Evolutionary conservation across 306 rosid species (phyloP).

Genomic region (Amphicarpaea edgeworthii): DNA sequence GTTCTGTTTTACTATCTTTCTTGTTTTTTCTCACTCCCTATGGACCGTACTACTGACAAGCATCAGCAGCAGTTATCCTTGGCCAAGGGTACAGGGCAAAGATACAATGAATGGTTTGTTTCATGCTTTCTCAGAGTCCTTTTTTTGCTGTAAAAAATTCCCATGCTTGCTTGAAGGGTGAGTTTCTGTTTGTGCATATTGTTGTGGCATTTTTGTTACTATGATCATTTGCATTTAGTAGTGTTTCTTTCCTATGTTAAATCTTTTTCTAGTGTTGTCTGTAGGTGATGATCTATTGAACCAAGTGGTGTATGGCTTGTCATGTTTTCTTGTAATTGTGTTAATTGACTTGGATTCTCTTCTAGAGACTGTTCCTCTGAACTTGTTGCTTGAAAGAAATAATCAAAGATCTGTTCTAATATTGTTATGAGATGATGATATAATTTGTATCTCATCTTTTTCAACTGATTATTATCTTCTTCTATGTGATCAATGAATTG

Average conservation of each 20-base stretch:
- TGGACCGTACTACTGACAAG: slow-evolving; percentile 80
- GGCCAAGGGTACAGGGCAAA: slow-evolving; percentile 75
- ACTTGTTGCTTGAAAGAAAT: slow-evolving; percentile 34
- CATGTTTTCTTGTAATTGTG: slow-evolving; percentile 18
- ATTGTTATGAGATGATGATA: slow-evolving; percentile 2
- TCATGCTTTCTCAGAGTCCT: slow-evolving; percentile 24
- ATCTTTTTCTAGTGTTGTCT: background rate
- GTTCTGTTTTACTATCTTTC: slow-evolving; percentile 44
- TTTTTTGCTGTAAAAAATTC: slow-evolving; percentile 19
- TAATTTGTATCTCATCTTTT: slow-evolving; percentile 1
- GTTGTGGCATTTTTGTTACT: slow-evolving; percentile 8
- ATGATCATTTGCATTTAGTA: slow-evolving; percentile 12
- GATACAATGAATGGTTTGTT: slow-evolving; percentile 93
- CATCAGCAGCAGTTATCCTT: slow-evolving; percentile 76
- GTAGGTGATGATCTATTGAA: slow-evolving; percentile 28
- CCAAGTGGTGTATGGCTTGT: background rate
- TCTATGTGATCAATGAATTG: slow-evolving; percentile 22
- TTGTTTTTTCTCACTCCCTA: slow-evolving; percentile 49
- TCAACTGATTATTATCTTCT: slow-evolving; percentile 33
- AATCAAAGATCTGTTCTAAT: slow-evolving; percentile 36
- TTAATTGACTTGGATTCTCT: slow-evolving; percentile 36
- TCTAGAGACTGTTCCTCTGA: slow-evolving; percentile 30
- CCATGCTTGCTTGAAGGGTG: slow-evolving; percentile 29
- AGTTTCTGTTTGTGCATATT: slow-evolving; percentile 27
- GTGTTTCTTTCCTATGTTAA: slow-evolving; percentile 8